Base-by-base conservation (phyloP, 2,329 filamentous ascomycete species). In the Sporothrix dimorphospora region DNA sequence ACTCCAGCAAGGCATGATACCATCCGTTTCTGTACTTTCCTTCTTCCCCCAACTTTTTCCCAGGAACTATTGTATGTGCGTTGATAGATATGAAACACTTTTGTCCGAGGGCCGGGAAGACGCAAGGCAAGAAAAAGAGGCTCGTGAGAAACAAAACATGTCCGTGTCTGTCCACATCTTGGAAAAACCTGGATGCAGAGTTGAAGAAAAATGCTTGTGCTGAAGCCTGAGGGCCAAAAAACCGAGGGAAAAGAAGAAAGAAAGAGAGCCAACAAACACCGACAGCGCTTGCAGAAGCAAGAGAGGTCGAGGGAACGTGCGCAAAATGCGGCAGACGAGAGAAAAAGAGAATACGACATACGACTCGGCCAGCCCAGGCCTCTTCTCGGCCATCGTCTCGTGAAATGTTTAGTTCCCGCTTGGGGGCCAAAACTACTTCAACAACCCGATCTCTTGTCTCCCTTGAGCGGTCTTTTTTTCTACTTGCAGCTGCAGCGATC, bases 141-240 rank as follows among this genome's bases (percentile, higher is more conserved):
- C 61, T 47, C 40, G 61, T 47, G 61, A 47, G 61, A 65, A 65
- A 65, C 40, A 65, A 47, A 27, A 27, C 38, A 65, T 47, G 40
- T 65, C 40, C 40, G n/a, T 45, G 40, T 47, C 40, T 47, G 21
- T 11, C 40, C 61, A 47, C n/a, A 61, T 6, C 21, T 61, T 40
- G 34, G 34, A 42, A 61, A 57, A 61, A 42, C 57, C 57, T 61
- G 57, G 34, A 38, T 40, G 19, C 27, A 57, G 49, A 61, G n/a
- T 19, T 42, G 34, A 9, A n/a, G 16, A 38, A 57, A 42, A 40
- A 40, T 19, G 34, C 34, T 21, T 61, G 55, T 38, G 30, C 57
- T 21, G 12, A 9, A 2, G 40, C 8, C 8, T 40, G 55, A 61
- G 59, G 34, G 21, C 59, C 30, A 65, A 49, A 66, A 34, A 34